Conservation (phyloP, 345 rosid species). For the Eucalyptus albens region DNA sequence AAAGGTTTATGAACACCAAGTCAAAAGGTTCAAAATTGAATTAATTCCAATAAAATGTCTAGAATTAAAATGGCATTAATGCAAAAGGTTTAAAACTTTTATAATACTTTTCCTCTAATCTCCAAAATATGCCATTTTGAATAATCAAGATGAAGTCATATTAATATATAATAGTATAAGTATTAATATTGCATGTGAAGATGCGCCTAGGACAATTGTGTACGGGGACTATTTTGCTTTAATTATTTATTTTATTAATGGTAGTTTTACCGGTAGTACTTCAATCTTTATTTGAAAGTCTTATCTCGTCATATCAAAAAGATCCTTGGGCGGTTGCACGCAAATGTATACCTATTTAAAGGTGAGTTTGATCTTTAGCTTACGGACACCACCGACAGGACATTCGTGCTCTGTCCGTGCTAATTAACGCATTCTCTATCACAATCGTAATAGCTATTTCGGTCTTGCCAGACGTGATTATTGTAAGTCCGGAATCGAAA, state of each 20-base stretch:
- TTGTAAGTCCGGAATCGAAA: neutral
- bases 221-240: neutral
- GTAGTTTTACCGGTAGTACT: neutral
- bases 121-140: neutral
- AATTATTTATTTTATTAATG: neutral
- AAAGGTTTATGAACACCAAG: no score
- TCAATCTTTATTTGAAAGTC: neutral
- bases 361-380: neutral
- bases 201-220: neutral
- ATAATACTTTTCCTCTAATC: fast-evolving
- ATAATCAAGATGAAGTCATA: neutral
- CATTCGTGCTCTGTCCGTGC: neutral
- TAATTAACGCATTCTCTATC: neutral
- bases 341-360: neutral
- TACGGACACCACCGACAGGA: neutral
- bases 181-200: neutral
- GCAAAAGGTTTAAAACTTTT: no score
- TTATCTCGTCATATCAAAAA: neutral
- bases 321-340: neutral
- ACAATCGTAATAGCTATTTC: neutral
- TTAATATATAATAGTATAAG: neutral
- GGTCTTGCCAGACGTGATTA: neutral
- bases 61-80: neutral
- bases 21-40: neutral
- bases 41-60: no score